Evolutionary conservation across 2,329 filamentous ascomycete genomes (phyloP), one percentile per base, ranked within the genome.

Genomic region (Aspergillus sp.): DNA sequence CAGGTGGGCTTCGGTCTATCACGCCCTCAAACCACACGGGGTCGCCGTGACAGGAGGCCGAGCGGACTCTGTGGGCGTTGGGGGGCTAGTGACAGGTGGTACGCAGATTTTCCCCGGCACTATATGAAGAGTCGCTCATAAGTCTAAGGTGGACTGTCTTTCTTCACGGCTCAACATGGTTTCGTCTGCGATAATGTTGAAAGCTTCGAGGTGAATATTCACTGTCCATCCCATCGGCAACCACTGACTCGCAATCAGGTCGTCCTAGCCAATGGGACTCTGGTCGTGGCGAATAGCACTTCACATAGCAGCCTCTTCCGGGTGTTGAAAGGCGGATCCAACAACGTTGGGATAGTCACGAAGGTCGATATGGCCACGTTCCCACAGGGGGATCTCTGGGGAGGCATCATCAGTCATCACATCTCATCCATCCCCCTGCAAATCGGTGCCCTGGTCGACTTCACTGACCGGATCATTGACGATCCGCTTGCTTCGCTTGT

Each of bases 1-100:
- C 4, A 48, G 46, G 13, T 59, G 57, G 57, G 17, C 22, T 11
- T 17, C 48, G 11, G 57, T 53, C 2, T 59, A 54, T 16, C 7
- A 51, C 11, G 14, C 16, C 9, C 22, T 45, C 11, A 45, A 26
- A 13, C 19, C 4, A 32, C 7, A 30, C 10, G 43, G 24, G 6
- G 19, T 32, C 2, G n/a, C 22, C 14, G 19, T 45, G 10, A 24
- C 43, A 5, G 43, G 43, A 14, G 43, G 43, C 14, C 11, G 19
- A 10, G 19, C 14, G 5, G 43, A 16, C 8, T 30, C 43, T 17
- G 22, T 26, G 4, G 43, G 43, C 22, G 22, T 45, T n/a, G 43
- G 43, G 16, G 43, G 43, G 11, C 11, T 43, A 19, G 20, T 20
- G 2, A 43, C 16, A 7, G 40, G 40, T 20, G 40, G 40, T 24